Evolutionary conservation across 75 land plant species (phyloP), one percentile per base, ranked within the genome.

Genomic region (Larix kaempferi): DNA sequence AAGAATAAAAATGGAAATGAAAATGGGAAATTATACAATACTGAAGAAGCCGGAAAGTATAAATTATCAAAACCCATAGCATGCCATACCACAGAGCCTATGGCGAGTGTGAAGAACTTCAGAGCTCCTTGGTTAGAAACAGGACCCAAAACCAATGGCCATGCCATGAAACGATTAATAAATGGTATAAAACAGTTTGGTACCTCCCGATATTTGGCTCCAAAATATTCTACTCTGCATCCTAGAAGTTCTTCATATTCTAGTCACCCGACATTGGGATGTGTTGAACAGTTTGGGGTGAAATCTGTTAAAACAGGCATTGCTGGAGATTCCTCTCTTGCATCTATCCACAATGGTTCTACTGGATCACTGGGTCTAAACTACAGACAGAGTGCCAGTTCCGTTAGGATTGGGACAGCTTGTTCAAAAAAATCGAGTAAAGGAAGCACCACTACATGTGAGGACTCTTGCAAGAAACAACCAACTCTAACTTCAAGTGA

Each of bases 351-450:
- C 3, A 79, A 35, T 55, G 71, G 57, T 7, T 56, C 29, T 21
- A 29, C n/a, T 75, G 57, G 35, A 79, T 39, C 58, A 52, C 16
- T 69, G 49, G 33, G 79, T 77, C 73, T 61, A 52, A 22, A 23
- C 54, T 29, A 49, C 57, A 35, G 57, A n/a, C 66, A 74, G 58
- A 56, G 33, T 61, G 44, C 59, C 37, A 54, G 33, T 54, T 81
- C 86, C 39, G 77, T 80, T 41, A 81, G 86, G 86, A 84, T 77
- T 56, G 39, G 77, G 19, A 73, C 78, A 73, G 77, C 80, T 11
- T 84, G 84, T 67, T 73, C 64, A 16, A 84, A 84, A 25, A 79
- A 74, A 54, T 81, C 60, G 86, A 76, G 75, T 58, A 83, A 83
- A 65, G 78, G 62, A 39, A 23, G 79, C 25, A 14, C 5, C 23